A percentile compares a stretch with the other conserved stretches of the same genome.
Evolutionary conservation across 2,329 filamentous ascomycete species (phyloP).

Genomic region (Paracamarosporium sp.): DNA sequence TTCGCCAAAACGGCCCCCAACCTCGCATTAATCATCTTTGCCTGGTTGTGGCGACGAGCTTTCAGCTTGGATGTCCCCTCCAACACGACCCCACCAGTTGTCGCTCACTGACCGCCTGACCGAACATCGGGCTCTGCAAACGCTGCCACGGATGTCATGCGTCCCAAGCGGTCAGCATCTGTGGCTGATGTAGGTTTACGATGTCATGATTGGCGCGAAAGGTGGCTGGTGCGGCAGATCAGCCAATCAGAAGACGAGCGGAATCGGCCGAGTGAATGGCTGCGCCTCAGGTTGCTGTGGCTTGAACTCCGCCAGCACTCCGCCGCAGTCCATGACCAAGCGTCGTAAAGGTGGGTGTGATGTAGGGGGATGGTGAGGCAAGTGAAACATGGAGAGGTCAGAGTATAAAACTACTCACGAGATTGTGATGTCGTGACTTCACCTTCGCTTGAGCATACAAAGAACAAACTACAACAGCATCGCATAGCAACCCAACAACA

Average conservation of each 20-base stretch:
- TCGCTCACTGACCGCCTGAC: conserved; percentile 2
- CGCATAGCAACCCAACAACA: background rate
- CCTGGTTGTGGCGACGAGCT: conserved; percentile 11
- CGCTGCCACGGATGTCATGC: background rate
- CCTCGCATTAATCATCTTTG: conserved; percentile 9
- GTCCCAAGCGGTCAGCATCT: conserved; percentile 10
- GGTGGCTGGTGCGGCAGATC: background rate
- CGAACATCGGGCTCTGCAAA: conserved; percentile 7
- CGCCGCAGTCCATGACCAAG: conserved; percentile 3
- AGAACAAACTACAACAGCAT: background rate
- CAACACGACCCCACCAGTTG: background rate
- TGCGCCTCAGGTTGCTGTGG: conserved; percentile 6
- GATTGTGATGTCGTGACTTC: background rate
- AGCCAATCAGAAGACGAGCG: conserved; percentile 3
- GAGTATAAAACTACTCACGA: background rate
- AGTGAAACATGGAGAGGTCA: conserved; percentile 6
- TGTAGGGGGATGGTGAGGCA: background rate
- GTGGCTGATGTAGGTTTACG: background rate
- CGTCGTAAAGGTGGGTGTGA: conserved; percentile 2
- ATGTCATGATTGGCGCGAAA: background rate
- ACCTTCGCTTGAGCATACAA: background rate
- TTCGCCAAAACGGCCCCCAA: conserved; percentile 1
- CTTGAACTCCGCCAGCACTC: background rate
- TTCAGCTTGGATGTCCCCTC: conserved; percentile 12
- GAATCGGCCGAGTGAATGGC: conserved; percentile 4